Conservation (phyloP, 2,329 filamentous ascomycete species). For the Calonectria pauciramosa region DNA sequence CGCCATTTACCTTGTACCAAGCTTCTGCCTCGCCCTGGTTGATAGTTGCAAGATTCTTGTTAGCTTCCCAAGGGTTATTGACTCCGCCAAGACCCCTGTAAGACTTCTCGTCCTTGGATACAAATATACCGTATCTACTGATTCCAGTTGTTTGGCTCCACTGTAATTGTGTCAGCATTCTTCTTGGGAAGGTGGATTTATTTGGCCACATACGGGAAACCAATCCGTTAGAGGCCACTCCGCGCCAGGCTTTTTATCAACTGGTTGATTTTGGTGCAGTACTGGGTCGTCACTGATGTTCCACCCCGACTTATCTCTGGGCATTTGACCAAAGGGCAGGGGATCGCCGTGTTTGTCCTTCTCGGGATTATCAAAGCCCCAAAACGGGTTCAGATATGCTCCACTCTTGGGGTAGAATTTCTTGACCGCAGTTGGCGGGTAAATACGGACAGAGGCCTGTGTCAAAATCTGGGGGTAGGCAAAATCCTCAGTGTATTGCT, state of each 20-base stretch:
- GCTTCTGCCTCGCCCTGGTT: background rate
- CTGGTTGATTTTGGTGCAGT: too few species aligned
- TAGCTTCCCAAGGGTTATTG: conserved; percentile 22
- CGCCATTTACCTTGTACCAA: background rate
- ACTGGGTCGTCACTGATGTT: conserved; percentile 14
- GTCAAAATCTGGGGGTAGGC: background rate
- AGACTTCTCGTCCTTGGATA: background rate
- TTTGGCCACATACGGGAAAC: background rate
- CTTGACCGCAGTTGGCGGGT: background rate
- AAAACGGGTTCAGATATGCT: conserved; percentile 6
- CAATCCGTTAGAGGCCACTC: too few species aligned
- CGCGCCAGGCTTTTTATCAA: too few species aligned
- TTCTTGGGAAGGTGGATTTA: conserved; percentile 21
- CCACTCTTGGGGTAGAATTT: too few species aligned
- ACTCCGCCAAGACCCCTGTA: conserved; percentile 5
- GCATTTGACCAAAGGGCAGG: conserved; percentile 24
- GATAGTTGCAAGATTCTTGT: background rate
- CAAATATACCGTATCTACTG: conserved; percentile 21
- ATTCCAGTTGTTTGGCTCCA: conserved; percentile 18
- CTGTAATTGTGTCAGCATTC: conserved; percentile 24
- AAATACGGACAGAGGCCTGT: background rate
- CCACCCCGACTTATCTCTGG: conserved; percentile 26
- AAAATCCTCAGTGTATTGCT: conserved; percentile 16
- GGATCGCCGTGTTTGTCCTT: conserved; percentile 12
- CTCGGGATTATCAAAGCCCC: conserved; percentile 28